Percentiles rank a stretch among this genome's conserved stretches.
These are phyloP conservation scores for Aspergillus ustus DNA, from an alignment of 2,329 filamentous ascomycete genomes.

Conservation along the genomic window DNA sequence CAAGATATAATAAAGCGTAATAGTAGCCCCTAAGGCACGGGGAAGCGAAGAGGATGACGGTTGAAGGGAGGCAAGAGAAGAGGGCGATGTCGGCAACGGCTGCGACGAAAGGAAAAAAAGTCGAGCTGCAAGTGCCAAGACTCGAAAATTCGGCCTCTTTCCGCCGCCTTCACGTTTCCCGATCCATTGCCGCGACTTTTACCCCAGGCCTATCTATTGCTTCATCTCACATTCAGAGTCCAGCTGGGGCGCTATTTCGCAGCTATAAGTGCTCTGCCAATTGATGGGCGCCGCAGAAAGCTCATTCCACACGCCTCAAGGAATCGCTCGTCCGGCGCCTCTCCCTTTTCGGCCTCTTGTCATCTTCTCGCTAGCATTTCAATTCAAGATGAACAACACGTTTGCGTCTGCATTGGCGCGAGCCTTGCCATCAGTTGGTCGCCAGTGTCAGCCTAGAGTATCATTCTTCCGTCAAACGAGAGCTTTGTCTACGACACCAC, in stretches of 20 bases:
- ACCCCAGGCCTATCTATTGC: background rate
- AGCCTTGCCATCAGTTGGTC: slow-evolving; percentile 37
- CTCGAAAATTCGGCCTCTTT: slow-evolving; percentile 41
- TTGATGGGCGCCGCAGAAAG: background rate
- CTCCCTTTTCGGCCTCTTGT: slow-evolving; percentile 1
- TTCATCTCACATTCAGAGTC: background rate
- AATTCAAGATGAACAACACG: slow-evolving; percentile 38
- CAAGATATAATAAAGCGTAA: slow-evolving; percentile 1
- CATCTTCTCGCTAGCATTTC: slow-evolving; percentile 5
- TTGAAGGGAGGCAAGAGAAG: slow-evolving; percentile 26
- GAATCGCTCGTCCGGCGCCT: background rate
- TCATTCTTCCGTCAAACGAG: slow-evolving; percentile 30
- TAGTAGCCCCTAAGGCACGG: slow-evolving; percentile 25
- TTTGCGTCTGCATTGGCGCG: slow-evolving; percentile 37
- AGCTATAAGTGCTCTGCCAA: background rate
- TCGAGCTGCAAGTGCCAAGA: slow-evolving; percentile 40
- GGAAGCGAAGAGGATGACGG: slow-evolving; percentile 20
- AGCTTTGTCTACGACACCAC: slow-evolving; percentile 40
- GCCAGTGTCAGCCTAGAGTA: slow-evolving; percentile 30
- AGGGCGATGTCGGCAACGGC: slow-evolving; percentile 34
- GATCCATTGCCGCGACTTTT: slow-evolving; percentile 17
- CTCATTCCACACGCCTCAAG: background rate
- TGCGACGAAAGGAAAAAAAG: slow-evolving; percentile 36
- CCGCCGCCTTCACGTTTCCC: slow-evolving; percentile 32
- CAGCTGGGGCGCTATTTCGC: background rate